A percentile compares a stretch with the other conserved stretches of the same genome.
Conservation (phyloP, 257 asterid species). For the Scutellaria minor region DNA sequence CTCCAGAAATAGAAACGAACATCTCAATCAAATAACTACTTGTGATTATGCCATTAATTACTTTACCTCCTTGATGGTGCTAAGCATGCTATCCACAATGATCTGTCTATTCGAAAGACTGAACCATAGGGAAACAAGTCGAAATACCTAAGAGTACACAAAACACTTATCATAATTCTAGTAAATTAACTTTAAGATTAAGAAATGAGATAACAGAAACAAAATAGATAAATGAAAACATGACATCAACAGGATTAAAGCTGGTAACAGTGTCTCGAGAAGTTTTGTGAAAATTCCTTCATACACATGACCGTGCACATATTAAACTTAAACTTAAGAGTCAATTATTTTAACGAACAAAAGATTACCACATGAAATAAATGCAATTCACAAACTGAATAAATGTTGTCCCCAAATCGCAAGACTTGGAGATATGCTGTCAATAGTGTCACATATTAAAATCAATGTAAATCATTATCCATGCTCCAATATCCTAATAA, state of each 20-base stretch:
- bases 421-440: slow-evolving; percentile 17
- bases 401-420: slow-evolving; percentile 2
- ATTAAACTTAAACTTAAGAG: slow-evolving; percentile 15
- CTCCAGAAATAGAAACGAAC: slow-evolving; percentile 10
- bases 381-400: not conserved
- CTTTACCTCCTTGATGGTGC: slow-evolving; percentile 78
- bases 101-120: slow-evolving; percentile 73
- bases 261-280: slow-evolving; percentile 18
- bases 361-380: not conserved
- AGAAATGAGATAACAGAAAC: slow-evolving; percentile 19
- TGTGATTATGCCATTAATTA: slow-evolving; percentile 16
- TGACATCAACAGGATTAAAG: slow-evolving; percentile 21
- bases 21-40: slow-evolving; percentile 22
- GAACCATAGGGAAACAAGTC: slow-evolving; percentile 98
- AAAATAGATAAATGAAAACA: slow-evolving; percentile 9
- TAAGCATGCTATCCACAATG: slow-evolving; percentile 74
- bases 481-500: not conserved
- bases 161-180: slow-evolving; percentile 29
- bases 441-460: not conserved
- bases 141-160: slow-evolving; percentile 70
- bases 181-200: slow-evolving; percentile 10
- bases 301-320: slow-evolving; percentile 6
- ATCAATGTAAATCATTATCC: not conserved
- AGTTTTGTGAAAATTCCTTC: not conserved
- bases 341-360: not conserved